These are phyloP conservation scores for Acer campestre DNA, from an alignment of 345 rosid species.

Conservation along the genomic window DNA sequence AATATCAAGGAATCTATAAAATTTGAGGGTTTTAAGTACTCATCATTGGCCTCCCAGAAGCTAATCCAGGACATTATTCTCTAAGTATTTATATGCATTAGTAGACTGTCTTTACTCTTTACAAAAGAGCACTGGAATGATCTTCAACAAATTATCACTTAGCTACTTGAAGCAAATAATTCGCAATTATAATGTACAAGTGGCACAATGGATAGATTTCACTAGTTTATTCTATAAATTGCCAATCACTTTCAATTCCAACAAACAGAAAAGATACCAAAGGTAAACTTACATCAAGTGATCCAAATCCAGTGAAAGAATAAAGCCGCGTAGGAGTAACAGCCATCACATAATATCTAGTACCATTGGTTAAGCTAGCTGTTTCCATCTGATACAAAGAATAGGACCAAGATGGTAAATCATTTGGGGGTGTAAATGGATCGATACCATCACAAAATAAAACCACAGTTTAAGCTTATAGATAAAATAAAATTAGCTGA, in stretches of 20 bases:
- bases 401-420: constrained; percentile 7
- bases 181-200: background rate
- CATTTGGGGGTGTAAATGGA: background rate
- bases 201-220: background rate
- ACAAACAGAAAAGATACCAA: background rate
- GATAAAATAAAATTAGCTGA: background rate
- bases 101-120: background rate
- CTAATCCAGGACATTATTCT: constrained; percentile 3
- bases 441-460: background rate
- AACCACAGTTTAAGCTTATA: constrained; percentile 7
- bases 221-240: background rate
- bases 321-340: constrained; percentile 97
- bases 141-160: background rate
- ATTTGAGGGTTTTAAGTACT: background rate
- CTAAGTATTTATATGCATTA: background rate
- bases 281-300: constrained; percentile 71
- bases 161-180: constrained; percentile 7
- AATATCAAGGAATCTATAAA: background rate
- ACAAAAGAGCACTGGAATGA: background rate
- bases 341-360: constrained; percentile 98
- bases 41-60: background rate
- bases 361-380: constrained; percentile 65
- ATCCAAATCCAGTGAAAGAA: constrained; percentile 94
- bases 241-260: background rate
- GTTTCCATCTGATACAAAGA: constrained; percentile 79